Percentiles rank a stretch among this genome's conserved stretches.
phyloP scores from a whole-genome alignment of 768 basidiomycete genomes.

The Mycena venus region DNA sequence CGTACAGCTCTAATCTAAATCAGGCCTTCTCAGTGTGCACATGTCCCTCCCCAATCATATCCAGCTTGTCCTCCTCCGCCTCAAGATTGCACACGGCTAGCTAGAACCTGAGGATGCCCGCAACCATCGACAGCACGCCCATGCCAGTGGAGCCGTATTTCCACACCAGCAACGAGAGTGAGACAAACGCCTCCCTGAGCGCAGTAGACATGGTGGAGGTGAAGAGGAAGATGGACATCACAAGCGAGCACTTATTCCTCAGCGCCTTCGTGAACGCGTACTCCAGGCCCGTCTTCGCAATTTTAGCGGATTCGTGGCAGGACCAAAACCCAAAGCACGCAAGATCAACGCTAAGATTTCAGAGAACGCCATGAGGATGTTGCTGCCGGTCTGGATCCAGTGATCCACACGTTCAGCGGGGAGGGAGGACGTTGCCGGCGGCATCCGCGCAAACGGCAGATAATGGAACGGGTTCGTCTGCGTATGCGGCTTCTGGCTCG shows the following conservation, averaged over 20 bases:
- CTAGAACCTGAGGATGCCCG: constrained; percentile 58
- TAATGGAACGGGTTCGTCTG: no score
- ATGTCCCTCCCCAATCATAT: constrained; percentile 52
- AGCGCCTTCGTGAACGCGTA: background rate
- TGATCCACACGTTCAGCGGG: no score
- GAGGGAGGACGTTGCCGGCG: no score
- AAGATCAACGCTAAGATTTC: no score
- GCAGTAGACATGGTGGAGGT: background rate
- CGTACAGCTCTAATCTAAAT: no score
- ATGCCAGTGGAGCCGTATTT: constrained; percentile 62
- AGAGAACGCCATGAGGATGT: no score
- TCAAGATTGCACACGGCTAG: constrained; percentile 58
- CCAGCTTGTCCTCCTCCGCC: constrained; percentile 60
- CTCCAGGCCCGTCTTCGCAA: background rate
- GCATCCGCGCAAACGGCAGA: no score
- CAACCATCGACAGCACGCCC: constrained; percentile 52
- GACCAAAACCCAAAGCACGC: no score
- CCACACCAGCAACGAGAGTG: constrained; percentile 67
- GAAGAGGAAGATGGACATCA: background rate
- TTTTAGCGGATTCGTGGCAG: no score
- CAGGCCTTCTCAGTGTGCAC: no score
- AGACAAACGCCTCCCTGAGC: background rate
- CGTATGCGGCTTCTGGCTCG: constrained; percentile 75
- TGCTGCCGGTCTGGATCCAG: no score
- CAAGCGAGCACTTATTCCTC: background rate